A percentile compares a stretch with the other conserved stretches of the same genome.
phyloP scores from a whole-genome alignment of 164 flowering plant genomes.

The Aristolochia californica region DNA sequence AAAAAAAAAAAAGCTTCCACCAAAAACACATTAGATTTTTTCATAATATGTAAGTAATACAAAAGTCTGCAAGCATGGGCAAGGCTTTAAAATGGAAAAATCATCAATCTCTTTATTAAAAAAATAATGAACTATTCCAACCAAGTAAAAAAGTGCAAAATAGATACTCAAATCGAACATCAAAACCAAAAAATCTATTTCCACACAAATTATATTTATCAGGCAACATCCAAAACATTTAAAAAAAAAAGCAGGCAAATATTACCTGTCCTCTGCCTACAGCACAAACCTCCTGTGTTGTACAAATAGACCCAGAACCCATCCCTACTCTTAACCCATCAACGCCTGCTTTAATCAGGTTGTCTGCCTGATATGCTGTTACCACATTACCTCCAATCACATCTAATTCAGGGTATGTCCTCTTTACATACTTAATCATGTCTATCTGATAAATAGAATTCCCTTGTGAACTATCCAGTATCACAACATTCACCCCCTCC shows the following conservation, averaged over 20 bases:
- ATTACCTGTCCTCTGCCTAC: constrained; percentile 92
- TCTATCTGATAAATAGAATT: constrained; percentile 82
- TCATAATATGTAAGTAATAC: too few relatives aligned
- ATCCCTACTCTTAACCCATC: constrained; percentile 92
- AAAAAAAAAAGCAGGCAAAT: neutral
- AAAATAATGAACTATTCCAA: too few relatives aligned
- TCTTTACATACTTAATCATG: constrained; percentile 77
- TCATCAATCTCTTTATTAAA: too few relatives aligned
- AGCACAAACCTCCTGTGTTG: constrained; percentile 95
- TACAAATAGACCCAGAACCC: constrained; percentile 97
- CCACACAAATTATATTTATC: neutral
- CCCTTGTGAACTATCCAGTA: constrained; percentile 92
- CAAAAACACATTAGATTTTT: too few relatives aligned
- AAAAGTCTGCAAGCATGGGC: too few relatives aligned
- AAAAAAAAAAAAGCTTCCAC: too few relatives aligned
- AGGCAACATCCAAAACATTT: neutral
- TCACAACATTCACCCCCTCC: constrained; percentile 67
- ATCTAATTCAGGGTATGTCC: constrained; percentile 56
- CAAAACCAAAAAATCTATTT: neutral
- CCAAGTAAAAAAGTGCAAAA: too few relatives aligned
- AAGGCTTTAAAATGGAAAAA: too few relatives aligned
- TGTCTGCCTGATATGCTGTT: constrained; percentile 65
- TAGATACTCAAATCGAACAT: neutral
- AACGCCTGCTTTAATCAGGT: constrained; percentile 80
- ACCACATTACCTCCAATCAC: constrained; percentile 92